Percentiles rank a stretch among this genome's conserved stretches.
Conservation (phyloP, 768 basidiomycete species). For the Tephrocybe sp. region DNA sequence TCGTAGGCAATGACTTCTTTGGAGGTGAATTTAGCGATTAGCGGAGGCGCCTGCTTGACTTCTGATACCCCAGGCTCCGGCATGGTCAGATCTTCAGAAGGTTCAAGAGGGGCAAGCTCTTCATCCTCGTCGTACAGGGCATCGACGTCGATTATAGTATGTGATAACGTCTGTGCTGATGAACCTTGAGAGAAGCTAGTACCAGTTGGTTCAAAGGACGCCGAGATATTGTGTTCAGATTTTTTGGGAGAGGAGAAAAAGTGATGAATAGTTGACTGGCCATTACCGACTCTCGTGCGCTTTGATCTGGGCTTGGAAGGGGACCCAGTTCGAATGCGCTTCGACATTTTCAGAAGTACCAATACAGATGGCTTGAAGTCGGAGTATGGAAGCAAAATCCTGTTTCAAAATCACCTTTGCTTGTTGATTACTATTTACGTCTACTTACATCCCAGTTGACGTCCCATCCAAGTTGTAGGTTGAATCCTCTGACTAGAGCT, state of each 20-base stretch:
- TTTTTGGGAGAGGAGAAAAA: constrained; percentile 9
- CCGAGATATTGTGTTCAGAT: neutral
- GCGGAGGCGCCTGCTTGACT: neutral
- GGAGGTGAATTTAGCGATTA: neutral
- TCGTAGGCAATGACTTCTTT: constrained; percentile 3
- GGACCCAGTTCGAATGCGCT: constrained; percentile 1
- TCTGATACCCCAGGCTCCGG: neutral
- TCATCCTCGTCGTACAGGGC: too few species aligned
- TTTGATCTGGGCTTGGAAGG: constrained; percentile 1
- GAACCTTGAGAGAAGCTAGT: too few species aligned
- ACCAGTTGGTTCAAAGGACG: too few species aligned
- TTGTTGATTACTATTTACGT: neutral
- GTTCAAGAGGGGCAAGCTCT: too few species aligned
- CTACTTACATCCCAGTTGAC: too few species aligned
- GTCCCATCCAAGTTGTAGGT: too few species aligned
- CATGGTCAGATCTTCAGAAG: too few species aligned
- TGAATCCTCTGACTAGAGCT: too few species aligned
- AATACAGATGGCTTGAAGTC: neutral
- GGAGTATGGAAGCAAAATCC: too few species aligned
- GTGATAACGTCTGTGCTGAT: too few species aligned
- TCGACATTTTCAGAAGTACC: constrained; percentile 2
- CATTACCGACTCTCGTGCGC: neutral
- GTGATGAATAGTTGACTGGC: constrained; percentile 8
- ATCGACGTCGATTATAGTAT: too few species aligned
- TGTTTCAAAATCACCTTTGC: neutral